phyloP scores from a whole-genome alignment of 1,284 basidiomycete species.

The Phaffia rhodozyma region DNA sequence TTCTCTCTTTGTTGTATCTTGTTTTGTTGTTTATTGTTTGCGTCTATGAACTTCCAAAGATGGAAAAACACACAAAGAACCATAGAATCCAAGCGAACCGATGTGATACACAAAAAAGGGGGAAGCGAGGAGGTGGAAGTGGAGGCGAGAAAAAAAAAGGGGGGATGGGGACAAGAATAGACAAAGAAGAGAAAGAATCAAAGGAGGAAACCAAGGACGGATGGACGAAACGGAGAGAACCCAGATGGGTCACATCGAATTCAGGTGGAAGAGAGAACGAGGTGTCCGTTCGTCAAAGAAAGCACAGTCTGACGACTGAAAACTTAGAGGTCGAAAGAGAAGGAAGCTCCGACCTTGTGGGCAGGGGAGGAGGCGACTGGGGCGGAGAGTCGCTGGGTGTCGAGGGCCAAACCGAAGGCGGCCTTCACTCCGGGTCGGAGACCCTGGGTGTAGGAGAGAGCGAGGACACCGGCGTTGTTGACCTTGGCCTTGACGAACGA shows the following conservation, averaged over 20 bases:
- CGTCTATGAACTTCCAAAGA: too few species aligned
- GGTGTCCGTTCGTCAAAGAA: too few species aligned
- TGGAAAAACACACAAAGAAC: too few species aligned
- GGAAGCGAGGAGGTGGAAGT: not conserved
- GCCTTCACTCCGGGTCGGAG: slow-evolving; percentile 92
- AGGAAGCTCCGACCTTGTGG: slow-evolving; percentile 15
- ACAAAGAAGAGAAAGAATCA: not conserved
- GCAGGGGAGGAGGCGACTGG: slow-evolving; percentile 14
- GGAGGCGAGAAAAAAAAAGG: not conserved
- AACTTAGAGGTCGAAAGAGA: not conserved
- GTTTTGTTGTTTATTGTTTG: too few species aligned
- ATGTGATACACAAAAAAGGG: too few species aligned
- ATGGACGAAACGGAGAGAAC: too few species aligned
- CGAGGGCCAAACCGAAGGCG: slow-evolving; percentile 80
- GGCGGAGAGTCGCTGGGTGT: slow-evolving; percentile 77
- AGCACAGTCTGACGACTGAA: too few species aligned
- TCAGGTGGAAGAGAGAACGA: too few species aligned
- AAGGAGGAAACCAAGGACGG: slow-evolving; percentile 25
- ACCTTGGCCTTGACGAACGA: slow-evolving; percentile 98
- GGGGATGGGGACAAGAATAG: too few species aligned
- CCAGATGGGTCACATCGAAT: too few species aligned
- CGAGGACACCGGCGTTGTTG: slow-evolving; percentile 87
- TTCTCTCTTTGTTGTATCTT: too few species aligned
- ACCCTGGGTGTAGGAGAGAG: slow-evolving; percentile 80
- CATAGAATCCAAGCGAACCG: too few species aligned